Percentiles rank a stretch among this genome's conserved stretches.
Conservation (phyloP, 768 basidiomycete species). For the Leccinellum albellum region DNA sequence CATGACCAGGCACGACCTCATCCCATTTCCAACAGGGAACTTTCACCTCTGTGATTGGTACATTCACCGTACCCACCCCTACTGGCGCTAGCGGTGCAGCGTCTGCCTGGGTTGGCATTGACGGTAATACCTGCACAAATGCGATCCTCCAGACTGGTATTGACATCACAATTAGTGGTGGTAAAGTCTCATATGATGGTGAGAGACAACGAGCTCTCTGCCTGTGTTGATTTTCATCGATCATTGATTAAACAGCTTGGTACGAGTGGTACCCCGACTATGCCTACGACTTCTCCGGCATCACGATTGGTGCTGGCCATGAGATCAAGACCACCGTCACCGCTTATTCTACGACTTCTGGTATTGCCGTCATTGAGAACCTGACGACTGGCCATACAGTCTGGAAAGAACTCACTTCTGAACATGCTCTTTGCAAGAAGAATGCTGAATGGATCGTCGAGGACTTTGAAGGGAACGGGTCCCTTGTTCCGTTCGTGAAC, state of each 20-base stretch:
- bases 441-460: constrained; percentile 26
- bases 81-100: background rate
- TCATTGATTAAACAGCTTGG: constrained; percentile 12
- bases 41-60: constrained; percentile 9
- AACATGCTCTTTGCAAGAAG: constrained; percentile 11
- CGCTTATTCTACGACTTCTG: constrained; percentile 17
- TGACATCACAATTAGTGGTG: background rate
- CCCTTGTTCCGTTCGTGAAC: constrained; percentile 6
- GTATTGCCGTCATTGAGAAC: constrained; percentile 17
- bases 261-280: constrained; percentile 20
- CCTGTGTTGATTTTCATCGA: background rate
- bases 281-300: constrained; percentile 6
- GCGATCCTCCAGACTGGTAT: constrained; percentile 14
- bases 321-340: constrained; percentile 13
- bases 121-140: constrained; percentile 5
- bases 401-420: constrained; percentile 3
- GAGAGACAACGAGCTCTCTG: background rate
- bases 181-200: constrained; percentile 3
- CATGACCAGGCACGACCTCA: background rate
- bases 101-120: constrained; percentile 17
- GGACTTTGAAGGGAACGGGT: constrained; percentile 12
- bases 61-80: constrained; percentile 7
- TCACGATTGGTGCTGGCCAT: constrained; percentile 14
- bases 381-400: constrained; percentile 14
- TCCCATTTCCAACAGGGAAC: constrained; percentile 2